Conservation (phyloP, 148 eudicot genomes). For the Polygonum maritimum region DNA sequence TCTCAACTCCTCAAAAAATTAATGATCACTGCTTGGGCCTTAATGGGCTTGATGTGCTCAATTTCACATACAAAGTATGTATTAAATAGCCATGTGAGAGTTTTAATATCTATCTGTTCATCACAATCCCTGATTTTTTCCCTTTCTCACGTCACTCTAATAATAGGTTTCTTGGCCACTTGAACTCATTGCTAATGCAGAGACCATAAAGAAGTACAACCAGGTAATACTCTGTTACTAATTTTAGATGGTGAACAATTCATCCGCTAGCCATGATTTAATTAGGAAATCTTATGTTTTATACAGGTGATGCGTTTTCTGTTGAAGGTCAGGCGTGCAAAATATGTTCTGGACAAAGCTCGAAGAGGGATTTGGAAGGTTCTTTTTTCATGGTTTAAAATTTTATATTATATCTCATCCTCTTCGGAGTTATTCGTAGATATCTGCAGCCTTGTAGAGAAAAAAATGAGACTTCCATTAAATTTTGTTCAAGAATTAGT, state of each 20-base stretch:
- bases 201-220: slow-evolving; percentile 84
- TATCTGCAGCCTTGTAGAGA: slow-evolving; percentile 7
- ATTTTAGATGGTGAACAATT: not conserved
- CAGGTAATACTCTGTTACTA: slow-evolving; percentile 41
- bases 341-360: slow-evolving; percentile 91
- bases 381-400: slow-evolving; percentile 11
- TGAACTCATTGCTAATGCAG: slow-evolving; percentile 80
- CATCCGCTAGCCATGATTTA: not conserved
- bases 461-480: not conserved
- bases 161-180: slow-evolving; percentile 90
- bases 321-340: slow-evolving; percentile 88
- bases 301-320: slow-evolving; percentile 90
- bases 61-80: slow-evolving; percentile 78
- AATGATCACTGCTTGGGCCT: slow-evolving; percentile 47
- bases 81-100: not conserved
- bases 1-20: slow-evolving; percentile 56
- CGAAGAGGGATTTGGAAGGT: slow-evolving; percentile 99
- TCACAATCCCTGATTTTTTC: not conserved
- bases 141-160: slow-evolving; percentile 4
- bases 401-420: not conserved
- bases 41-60: slow-evolving; percentile 77
- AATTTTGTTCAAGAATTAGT: not conserved
- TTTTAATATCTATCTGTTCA: not conserved
- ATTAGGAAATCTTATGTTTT: not conserved
- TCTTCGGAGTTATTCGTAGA: not conserved